A percentile compares a stretch with the other conserved stretches of the same genome.
These are phyloP conservation scores for Blastocrithidia nonstop DNA, from an alignment of 208 protist species.

Conservation along the genomic window DNA sequence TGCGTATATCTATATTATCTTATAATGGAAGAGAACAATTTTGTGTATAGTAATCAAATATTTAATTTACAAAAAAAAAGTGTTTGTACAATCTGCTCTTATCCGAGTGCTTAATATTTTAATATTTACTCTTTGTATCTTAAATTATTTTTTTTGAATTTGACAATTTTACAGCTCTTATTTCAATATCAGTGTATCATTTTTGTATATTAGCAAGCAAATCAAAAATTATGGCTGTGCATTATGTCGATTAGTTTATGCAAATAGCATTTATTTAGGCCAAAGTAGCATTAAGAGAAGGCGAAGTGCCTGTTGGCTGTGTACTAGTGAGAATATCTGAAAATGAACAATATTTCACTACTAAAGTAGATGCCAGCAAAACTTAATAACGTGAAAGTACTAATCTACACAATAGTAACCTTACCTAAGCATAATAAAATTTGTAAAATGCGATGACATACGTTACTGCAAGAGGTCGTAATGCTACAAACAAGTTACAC, in stretches of 20 bases:
- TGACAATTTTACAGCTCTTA: too few species aligned
- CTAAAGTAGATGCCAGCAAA: slow-evolving; percentile 3
- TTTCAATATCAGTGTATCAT: too few species aligned
- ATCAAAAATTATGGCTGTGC: slow-evolving; percentile 7
- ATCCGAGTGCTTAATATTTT: too few species aligned
- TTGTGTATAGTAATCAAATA: too few species aligned
- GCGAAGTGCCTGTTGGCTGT: slow-evolving; percentile 93
- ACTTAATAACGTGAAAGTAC: slow-evolving; percentile 70
- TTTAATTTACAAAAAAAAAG: too few species aligned
- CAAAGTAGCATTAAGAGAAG: slow-evolving; percentile 23
- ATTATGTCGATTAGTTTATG: slow-evolving; percentile 63
- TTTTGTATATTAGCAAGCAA: too few species aligned
- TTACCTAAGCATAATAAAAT: not conserved
- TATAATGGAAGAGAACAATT: not conserved
- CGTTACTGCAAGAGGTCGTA: slow-evolving; percentile 34
- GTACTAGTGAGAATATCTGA: slow-evolving; percentile 51
- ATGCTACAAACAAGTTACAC: slow-evolving; percentile 75
- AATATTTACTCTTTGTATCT: too few species aligned
- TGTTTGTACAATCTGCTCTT: too few species aligned
- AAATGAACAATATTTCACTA: slow-evolving; percentile 7
- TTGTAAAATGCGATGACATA: not conserved
- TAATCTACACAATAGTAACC: not conserved
- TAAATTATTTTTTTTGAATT: too few species aligned
- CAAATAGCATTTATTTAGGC: slow-evolving; percentile 40
- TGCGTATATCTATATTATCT: slow-evolving; percentile 3